Base-by-base conservation (phyloP, 805 yeast genomes). In the Zygosaccharomyces bisporus region DNA sequence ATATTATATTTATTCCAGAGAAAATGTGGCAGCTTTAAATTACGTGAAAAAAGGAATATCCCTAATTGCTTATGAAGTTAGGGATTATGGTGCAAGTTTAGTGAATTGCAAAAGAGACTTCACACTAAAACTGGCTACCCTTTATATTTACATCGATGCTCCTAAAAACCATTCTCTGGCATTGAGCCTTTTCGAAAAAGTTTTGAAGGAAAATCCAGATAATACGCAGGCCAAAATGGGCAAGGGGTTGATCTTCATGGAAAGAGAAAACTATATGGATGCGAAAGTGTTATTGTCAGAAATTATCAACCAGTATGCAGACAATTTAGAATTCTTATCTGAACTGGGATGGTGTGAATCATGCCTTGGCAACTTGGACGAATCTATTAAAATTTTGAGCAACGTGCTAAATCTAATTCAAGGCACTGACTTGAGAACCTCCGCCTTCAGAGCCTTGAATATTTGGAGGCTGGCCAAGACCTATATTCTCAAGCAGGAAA, bases 101-200 rank as follows among this genome's bases (percentile, higher is more conserved):
- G 59, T 61, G 0, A 67, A 79, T 49, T 72, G 89, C 1, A 77
- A 73, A 51, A 73, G 72, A 41, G 84, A 80, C 41, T 66, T 86
- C 17, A 70, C 83, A 6, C 73, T 88, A 29, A 71, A 77, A 18
- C 70, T 86, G 43, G 98, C 93, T 0, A 76, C 81, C 0, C 74
- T 84, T 1, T 86, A 89, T 58, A 86, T 95, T 0, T 83, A 86
- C 58, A 76, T 81, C 57, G 96, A 91, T 61, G 85, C 97, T 0
- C 99, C 98, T 8, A 88, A 88, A 63, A 86, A 91, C 64, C 87
- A 79, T 57, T 71, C 77, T 2, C 72, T 81, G 19, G 98, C 99
- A 0, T 58, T 83, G 21, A 78, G 77, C 39, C 63, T 89, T 12
- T 93, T 83, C 62, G 83, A 84, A 29, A 67, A 71, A 18, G 78